Percentiles rank a stretch among this genome's conserved stretches.
phyloP scores from a whole-genome alignment of 768 basidiomycete species.

The Lactarius evosmus region DNA sequence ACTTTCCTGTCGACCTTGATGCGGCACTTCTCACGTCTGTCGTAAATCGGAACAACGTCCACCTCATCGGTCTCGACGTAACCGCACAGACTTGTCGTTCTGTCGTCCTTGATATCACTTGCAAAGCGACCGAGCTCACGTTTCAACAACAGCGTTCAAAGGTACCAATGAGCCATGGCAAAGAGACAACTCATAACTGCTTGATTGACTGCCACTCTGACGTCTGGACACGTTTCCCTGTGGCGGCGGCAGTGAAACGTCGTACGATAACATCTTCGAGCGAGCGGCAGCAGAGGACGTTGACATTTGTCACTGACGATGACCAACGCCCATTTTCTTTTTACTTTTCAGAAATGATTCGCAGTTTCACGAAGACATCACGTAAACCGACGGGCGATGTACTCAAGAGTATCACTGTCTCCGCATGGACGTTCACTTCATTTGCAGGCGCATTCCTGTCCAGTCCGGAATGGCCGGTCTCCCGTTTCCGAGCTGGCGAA shows the following conservation, averaged over 20 bases:
- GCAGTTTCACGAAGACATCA: slow-evolving; percentile 47
- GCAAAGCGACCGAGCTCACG: slow-evolving; percentile 53
- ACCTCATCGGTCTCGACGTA: slow-evolving; percentile 44
- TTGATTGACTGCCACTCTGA: slow-evolving; percentile 19
- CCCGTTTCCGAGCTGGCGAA: slow-evolving; percentile 50
- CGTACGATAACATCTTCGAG: slow-evolving; percentile 24
- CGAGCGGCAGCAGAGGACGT: slow-evolving; percentile 34
- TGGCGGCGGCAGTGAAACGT: slow-evolving; percentile 13
- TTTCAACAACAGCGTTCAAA: slow-evolving; percentile 46
- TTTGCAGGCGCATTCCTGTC: slow-evolving; percentile 29
- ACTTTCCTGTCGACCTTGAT: slow-evolving; percentile 26
- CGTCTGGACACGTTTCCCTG: slow-evolving; percentile 21
- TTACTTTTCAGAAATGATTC: slow-evolving; percentile 47
- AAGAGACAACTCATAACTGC: slow-evolving; percentile 41
- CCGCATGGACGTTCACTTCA: slow-evolving; percentile 33
- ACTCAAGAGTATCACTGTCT: slow-evolving; percentile 40
- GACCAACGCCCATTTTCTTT: slow-evolving; percentile 37
- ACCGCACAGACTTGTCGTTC: slow-evolving; percentile 40
- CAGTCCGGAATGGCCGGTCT: slow-evolving; percentile 30
- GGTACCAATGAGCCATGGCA: slow-evolving; percentile 22
- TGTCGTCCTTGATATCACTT: slow-evolving; percentile 48
- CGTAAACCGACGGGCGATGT: slow-evolving; percentile 51
- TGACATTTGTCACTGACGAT: slow-evolving; percentile 46
- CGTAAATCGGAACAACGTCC: slow-evolving; percentile 40
- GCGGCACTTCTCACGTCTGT: slow-evolving; percentile 46